Conservation (phyloP, 2,329 filamentous ascomycete genomes). For the Ilyonectria destructans region DNA sequence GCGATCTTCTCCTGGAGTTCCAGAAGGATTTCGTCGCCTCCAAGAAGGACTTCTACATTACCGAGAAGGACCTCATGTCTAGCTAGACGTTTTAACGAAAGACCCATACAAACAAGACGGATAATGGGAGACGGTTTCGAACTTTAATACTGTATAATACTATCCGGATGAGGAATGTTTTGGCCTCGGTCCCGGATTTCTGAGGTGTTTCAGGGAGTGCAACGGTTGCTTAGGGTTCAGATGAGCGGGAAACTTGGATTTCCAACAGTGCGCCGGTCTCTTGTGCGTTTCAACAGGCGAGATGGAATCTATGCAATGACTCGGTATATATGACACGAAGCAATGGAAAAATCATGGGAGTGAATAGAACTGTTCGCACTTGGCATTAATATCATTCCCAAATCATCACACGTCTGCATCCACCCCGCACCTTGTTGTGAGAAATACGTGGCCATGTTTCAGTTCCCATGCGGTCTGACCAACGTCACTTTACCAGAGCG, state of each 20-base stretch:
- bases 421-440: no score
- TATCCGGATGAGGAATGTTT: constrained; percentile 32
- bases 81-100: constrained; percentile 45
- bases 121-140: constrained; percentile 39
- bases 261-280: constrained; percentile 33
- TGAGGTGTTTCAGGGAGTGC: constrained; percentile 45
- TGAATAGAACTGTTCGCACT: constrained; percentile 23
- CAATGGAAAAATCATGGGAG: constrained; percentile 35
- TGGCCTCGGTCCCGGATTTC: constrained; percentile 32
- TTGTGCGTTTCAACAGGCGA: constrained; percentile 34
- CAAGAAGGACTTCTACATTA: constrained; percentile 55
- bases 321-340: constrained; percentile 39
- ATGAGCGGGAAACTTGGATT: constrained; percentile 43
- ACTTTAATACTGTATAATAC: constrained; percentile 51
- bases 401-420: neutral
- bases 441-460: neutral
- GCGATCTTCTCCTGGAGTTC: constrained; percentile 54
- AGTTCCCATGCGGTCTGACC: neutral
- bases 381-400: constrained; percentile 16
- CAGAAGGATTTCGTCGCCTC: constrained; percentile 56
- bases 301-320: constrained; percentile 43
- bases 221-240: constrained; percentile 41
- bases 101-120: constrained; percentile 33
- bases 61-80: constrained; percentile 55
- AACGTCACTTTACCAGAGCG: neutral